Conservation (phyloP, 2,329 filamentous ascomycete genomes). For the Colletotrichum orbiculare region DNA sequence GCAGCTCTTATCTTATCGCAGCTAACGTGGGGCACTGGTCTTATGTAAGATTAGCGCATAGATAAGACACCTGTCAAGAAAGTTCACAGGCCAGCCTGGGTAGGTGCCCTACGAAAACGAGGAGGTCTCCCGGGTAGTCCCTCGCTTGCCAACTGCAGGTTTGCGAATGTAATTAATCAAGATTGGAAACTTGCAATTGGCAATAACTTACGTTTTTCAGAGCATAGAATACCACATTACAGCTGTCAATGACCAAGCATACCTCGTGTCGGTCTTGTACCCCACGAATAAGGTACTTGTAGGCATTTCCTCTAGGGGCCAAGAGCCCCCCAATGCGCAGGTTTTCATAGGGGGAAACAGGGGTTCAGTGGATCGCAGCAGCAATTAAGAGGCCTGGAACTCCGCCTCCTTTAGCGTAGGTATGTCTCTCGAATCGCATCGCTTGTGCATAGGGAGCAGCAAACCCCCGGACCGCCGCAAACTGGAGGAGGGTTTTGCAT, state of each 20-base stretch:
- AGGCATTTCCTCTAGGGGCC: conserved; percentile 9
- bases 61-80: conserved; percentile 20
- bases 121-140: conserved; percentile 5
- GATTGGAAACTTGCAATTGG: too few species aligned
- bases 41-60: not conserved
- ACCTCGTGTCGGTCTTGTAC: too few species aligned
- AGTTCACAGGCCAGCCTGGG: not conserved
- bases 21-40: not conserved
- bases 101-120: too few species aligned
- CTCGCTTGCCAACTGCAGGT: conserved; percentile 7
- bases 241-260: conserved; percentile 20
- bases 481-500: conserved; percentile 18
- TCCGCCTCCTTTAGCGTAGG: too few species aligned
- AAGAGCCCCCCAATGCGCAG: conserved; percentile 21
- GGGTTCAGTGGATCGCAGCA: conserved; percentile 16
- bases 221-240: conserved; percentile 1
- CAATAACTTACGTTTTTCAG: conserved; percentile 15
- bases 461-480: conserved; percentile 5
- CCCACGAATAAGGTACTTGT: too few species aligned
- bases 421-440: not conserved
- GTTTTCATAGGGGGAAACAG: conserved; percentile 32
- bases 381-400: too few species aligned
- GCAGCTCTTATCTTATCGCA: conserved; percentile 32
- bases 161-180: too few species aligned
- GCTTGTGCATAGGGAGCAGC: not conserved